A percentile compares a stretch with the other conserved stretches of the same genome.
These are phyloP conservation scores for Monosporascus cannonballus DNA, from an alignment of 2,329 filamentous ascomycete genomes.

Conservation along the genomic window DNA sequence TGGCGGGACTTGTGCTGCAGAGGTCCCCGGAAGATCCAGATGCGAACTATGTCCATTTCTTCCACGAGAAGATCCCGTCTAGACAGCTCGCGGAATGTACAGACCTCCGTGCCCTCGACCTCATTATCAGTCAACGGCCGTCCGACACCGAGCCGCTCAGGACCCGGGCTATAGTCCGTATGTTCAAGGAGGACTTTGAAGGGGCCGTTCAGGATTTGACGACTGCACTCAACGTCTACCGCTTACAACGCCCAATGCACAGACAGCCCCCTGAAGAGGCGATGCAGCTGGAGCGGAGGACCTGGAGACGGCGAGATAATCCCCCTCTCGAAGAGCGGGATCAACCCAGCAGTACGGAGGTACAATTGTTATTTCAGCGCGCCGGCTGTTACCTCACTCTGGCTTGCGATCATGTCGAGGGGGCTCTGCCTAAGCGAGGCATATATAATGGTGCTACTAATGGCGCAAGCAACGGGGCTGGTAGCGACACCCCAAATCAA, in stretches of 20 bases:
- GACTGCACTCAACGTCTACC: slow-evolving; percentile 51
- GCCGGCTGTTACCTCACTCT: slow-evolving; percentile 66
- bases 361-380: slow-evolving; percentile 71
- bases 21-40: slow-evolving; percentile 62
- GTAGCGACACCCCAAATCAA: background rate
- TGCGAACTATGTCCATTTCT: slow-evolving; percentile 86
- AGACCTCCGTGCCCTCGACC: slow-evolving; percentile 57
- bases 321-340: slow-evolving; percentile 31
- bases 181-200: slow-evolving; percentile 69
- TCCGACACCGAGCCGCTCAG: slow-evolving; percentile 61
- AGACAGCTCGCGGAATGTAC: slow-evolving; percentile 68
- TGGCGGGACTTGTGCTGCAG: slow-evolving; percentile 67
- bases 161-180: slow-evolving; percentile 67
- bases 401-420: slow-evolving; percentile 59
- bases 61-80: slow-evolving; percentile 82
- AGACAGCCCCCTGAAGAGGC: slow-evolving; percentile 39
- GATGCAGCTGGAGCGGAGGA: slow-evolving; percentile 41
- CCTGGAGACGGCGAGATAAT: slow-evolving; percentile 22
- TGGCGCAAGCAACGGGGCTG: slow-evolving; percentile 6
- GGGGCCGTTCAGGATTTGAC: slow-evolving; percentile 68
- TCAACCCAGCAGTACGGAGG: slow-evolving; percentile 69
- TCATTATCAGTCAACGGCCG: slow-evolving; percentile 60
- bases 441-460: slow-evolving; percentile 10
- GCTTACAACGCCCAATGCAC: slow-evolving; percentile 48
- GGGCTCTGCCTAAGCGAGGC: slow-evolving; percentile 36